phyloP scores from a whole-genome alignment of 2,329 filamentous ascomycete species.

The Epichloe festucae region DNA sequence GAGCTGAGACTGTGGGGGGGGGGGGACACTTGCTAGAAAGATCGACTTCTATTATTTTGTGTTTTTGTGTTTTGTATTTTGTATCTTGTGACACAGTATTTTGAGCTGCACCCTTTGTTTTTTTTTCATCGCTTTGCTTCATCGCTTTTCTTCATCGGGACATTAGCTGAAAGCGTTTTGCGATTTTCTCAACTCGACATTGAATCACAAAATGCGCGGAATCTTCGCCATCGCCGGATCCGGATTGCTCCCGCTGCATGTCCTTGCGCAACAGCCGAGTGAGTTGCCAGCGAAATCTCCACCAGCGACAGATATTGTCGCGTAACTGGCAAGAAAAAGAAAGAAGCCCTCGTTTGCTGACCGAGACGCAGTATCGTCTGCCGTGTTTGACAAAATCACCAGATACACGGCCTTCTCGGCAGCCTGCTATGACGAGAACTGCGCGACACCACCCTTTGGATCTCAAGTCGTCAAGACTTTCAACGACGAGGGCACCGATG shows the following conservation, averaged over 20 bases:
- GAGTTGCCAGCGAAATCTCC: background rate
- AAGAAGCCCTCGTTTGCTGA: background rate
- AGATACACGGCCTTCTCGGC: background rate
- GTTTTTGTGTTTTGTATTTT: no score
- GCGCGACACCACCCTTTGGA: background rate
- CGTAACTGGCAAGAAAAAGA: no score
- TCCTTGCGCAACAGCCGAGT: background rate
- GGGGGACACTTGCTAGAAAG: no score
- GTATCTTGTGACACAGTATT: no score
- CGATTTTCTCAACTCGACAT: background rate
- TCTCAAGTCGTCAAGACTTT: conserved; percentile 1
- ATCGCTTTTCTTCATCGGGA: no score
- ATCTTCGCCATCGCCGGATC: background rate
- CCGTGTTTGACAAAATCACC: conserved; percentile 1
- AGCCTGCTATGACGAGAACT: background rate
- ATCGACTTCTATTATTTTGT: no score
- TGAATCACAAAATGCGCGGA: background rate
- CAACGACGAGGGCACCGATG: background rate
- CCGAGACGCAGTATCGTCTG: background rate
- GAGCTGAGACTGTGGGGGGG: no score
- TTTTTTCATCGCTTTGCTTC: no score
- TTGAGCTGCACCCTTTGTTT: no score
- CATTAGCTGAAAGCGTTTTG: no score
- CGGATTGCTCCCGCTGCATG: background rate
- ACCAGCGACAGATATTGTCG: no score